Evolutionary conservation across 768 basidiomycete species (phyloP), one percentile per base, ranked within the genome.

Genomic region (Mycena chlorophos): DNA sequence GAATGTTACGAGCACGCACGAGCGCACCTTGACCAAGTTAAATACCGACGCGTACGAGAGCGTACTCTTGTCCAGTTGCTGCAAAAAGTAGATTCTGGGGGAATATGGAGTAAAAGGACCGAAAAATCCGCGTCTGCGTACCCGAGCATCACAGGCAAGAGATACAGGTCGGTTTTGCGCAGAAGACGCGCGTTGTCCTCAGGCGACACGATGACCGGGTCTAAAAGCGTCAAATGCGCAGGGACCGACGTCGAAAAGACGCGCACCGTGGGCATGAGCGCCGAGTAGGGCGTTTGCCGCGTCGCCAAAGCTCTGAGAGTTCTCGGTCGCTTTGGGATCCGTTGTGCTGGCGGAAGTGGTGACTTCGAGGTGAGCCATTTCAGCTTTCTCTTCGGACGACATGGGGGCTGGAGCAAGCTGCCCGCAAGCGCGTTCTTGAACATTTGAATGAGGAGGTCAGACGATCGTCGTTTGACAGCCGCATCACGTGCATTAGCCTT

Each of bases 111-210:
- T 38, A 42, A 27, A n/a, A 2, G 22, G 5, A 2, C 6, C 4
- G 6, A 42, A 17, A 43, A 14, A 48, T 17, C 25, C 16, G 5
- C 2, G 5, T 39, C 13, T 12, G 48, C 52, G 31, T 5, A 61
- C 60, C 25, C 56, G 27, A 62, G 48, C 60, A 62, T 62, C 28
- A 62, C 47, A 0, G 60, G 60, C 14, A 62, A 54, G 3, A 62
- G 54, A 28, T 49, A 62, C 0, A 52, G 19, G 31, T 62, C 60
- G 16, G 60, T 62, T 43, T 62, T 62, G 51, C 56, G 60, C 42
- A 62, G 50, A 34, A 62, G 49, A 25, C 60, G 60, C 1, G 53
- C 60, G 26, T 62, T 62, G 13, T 62, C 60, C 48, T 62, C 60
- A 3, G 51, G 27, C n/a, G 60, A 49, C 20, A 62, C 49, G 31